These are phyloP conservation scores for Massospora cicadina DNA, from an alignment of 371 early-diverging fungal species.

Conservation along the genomic window DNA sequence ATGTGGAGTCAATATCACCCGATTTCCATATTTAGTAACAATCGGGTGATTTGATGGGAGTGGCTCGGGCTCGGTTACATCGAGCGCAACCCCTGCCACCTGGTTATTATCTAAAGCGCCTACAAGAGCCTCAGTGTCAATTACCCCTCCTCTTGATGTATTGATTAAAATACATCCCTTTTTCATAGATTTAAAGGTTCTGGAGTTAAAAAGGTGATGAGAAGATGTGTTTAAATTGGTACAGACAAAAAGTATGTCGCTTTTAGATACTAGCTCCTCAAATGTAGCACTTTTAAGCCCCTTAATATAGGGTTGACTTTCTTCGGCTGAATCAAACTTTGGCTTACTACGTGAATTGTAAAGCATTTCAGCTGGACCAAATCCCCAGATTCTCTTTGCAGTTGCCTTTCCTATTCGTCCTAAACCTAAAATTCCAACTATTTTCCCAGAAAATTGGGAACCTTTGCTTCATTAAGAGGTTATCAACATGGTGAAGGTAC, in stretches of 20 bases:
- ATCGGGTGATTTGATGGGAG: slow-evolving; percentile 32
- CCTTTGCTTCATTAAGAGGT: neutral
- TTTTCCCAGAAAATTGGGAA: slow-evolving; percentile 19
- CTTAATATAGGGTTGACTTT: neutral
- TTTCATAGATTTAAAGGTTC: slow-evolving; percentile 51
- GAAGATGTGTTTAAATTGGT: slow-evolving; percentile 56
- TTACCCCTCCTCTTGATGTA: slow-evolving; percentile 59
- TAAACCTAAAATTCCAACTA: slow-evolving; percentile 62
- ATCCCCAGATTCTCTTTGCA: slow-evolving; percentile 43
- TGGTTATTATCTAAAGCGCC: slow-evolving; percentile 40
- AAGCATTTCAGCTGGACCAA: slow-evolving; percentile 34
- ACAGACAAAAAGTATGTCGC: slow-evolving; percentile 56
- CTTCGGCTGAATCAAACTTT: neutral
- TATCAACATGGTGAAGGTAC: slow-evolving; percentile 15
- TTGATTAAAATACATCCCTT: slow-evolving; percentile 51
- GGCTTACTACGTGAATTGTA: slow-evolving; percentile 26
- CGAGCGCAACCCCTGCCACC: slow-evolving; percentile 56
- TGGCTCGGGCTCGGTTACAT: slow-evolving; percentile 81
- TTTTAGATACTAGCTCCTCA: slow-evolving; percentile 30
- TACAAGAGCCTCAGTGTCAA: slow-evolving; percentile 53
- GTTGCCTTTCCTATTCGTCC: slow-evolving; percentile 72
- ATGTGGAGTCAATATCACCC: slow-evolving; percentile 32
- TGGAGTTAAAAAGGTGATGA: slow-evolving; percentile 41
- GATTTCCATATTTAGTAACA: slow-evolving; percentile 37
- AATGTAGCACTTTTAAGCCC: slow-evolving; percentile 14